Evolutionary conservation across 2,329 filamentous ascomycete genomes (phyloP), one percentile per base, ranked within the genome.

Genomic region (Aspergillus pseudoterreus): DNA sequence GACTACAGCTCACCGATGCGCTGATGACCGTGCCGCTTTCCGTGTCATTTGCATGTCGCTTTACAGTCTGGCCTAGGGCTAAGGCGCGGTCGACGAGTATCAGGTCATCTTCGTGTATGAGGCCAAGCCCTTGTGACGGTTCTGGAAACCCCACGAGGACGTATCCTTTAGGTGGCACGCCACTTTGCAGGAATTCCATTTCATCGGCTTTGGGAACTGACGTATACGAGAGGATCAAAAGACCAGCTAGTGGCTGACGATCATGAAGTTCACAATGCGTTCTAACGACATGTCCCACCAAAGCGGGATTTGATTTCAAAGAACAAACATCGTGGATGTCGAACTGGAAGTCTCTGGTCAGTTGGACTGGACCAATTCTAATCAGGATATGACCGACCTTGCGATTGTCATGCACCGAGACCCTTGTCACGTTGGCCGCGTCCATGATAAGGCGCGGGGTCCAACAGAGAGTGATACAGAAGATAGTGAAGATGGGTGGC

Each of bases 21-120:
- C 75, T 77, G 47, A 82, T 73, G 44, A 84, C 75, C 2, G 76
- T 80, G 22, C 82, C 82, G 47, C 77, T 81, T 66, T 79, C 75
- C 14, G 76, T 70, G 56, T 78, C 74, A 19, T 71, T 71, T 0
- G 71, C 65, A 38, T 71, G 68, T 32, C 71, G 68, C 63, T 82
- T 83, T 47, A 84, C 81, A 11, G 77, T 68, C 57, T 83, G 78
- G 22, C 82, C 82, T 14, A 82, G 74, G 45, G 76, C 71, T 12
- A 83, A 65, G 1, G 71, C 68, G n/a, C 82, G 75, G 63, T 82
- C 79, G 27, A 83, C 64, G 19, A 84, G 67, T 14, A 71, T 67
- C 41, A 84, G 67, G 21, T 75, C 71, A 10, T 73, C 66, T 57
- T 76, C 74, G 30, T 67, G 62, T 10, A 75, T 56, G 32, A 75